Evolutionary conservation across 1,284 basidiomycete genomes (phyloP).

Genomic region (Cryptococcus sp.): DNA sequence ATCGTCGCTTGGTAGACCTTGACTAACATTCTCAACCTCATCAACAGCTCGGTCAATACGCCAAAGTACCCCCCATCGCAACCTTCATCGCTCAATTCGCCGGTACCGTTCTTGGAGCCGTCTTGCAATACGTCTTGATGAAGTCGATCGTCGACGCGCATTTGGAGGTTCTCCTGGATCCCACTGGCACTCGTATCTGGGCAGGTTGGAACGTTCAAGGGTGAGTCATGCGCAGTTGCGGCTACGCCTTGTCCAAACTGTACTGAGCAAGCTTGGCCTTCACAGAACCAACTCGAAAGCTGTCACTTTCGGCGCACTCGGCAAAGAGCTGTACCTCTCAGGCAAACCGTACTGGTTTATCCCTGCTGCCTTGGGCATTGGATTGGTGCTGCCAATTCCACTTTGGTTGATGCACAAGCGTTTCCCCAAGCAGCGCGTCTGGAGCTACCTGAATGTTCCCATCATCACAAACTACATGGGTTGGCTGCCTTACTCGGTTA

Average conservation of each 20-base stretch:
- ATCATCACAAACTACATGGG: conserved; percentile 61
- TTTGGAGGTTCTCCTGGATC: conserved; percentile 58
- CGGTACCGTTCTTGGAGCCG: conserved; percentile 55
- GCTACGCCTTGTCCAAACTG: background rate
- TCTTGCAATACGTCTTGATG: conserved; percentile 61
- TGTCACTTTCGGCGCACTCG: conserved; percentile 62
- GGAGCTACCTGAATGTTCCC: conserved; percentile 60
- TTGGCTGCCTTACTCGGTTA: conserved; percentile 62
- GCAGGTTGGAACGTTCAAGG: conserved; percentile 13
- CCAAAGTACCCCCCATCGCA: conserved; percentile 25
- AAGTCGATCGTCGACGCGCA: conserved; percentile 58
- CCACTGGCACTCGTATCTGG: conserved; percentile 54
- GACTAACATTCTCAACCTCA: background rate
- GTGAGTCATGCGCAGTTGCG: conserved; percentile 28
- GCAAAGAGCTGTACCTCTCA: conserved; percentile 57
- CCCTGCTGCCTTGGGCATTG: conserved; percentile 52
- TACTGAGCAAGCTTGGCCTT: conserved; percentile 29
- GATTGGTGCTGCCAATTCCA: conserved; percentile 59
- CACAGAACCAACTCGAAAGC: conserved; percentile 62
- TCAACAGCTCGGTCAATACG: conserved; percentile 22
- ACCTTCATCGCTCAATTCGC: conserved; percentile 60
- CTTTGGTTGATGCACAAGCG: conserved; percentile 59
- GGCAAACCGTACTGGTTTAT: conserved; percentile 60
- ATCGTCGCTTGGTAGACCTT: background rate
- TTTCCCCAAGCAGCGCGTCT: conserved; percentile 50